phyloP scores from a whole-genome alignment of 805 yeast genomes.

The Candida multigemmis region DNA sequence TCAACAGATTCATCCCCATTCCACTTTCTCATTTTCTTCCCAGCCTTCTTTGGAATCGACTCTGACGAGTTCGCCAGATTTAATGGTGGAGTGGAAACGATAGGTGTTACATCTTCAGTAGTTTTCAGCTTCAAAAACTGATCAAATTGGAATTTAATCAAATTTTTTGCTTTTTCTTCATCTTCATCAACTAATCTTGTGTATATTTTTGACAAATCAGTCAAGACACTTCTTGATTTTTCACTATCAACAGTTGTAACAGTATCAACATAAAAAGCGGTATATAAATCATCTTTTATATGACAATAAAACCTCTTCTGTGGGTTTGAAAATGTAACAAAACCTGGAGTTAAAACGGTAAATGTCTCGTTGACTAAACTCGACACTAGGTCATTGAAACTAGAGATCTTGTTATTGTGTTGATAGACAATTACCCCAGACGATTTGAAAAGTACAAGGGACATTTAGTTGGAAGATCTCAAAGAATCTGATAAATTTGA shows the following conservation, averaged over 20 bases:
- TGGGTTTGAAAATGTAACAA: conserved; percentile 18
- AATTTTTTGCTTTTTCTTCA: conserved; percentile 16
- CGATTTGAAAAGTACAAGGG: conserved; percentile 24
- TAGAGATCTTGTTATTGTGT: conserved; percentile 22
- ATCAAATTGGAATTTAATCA: conserved; percentile 30
- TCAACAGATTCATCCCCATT: conserved; percentile 29
- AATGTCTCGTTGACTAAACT: conserved; percentile 24
- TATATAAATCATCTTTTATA: conserved; percentile 15
- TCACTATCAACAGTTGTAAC: conserved; percentile 31
- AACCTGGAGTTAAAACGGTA: conserved; percentile 21
- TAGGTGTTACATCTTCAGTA: conserved; percentile 2
- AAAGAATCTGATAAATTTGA: neutral
- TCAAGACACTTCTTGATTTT: conserved; percentile 20
- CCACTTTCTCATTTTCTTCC: conserved; percentile 37
- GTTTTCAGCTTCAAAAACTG: conserved; percentile 24
- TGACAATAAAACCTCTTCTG: conserved; percentile 28
- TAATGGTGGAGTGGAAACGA: neutral
- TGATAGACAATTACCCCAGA: conserved; percentile 30
- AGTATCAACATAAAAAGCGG: conserved; percentile 29
- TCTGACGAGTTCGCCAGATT: conserved; percentile 1
- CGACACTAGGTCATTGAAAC: conserved; percentile 30
- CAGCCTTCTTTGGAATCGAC: conserved; percentile 2
- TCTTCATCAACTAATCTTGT: conserved; percentile 10
- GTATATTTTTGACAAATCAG: conserved; percentile 23
- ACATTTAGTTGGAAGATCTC: conserved; percentile 25